phyloP scores from a whole-genome alignment of 495 filamentous ascomycete species.

The Penicillium chermesinum region DNA sequence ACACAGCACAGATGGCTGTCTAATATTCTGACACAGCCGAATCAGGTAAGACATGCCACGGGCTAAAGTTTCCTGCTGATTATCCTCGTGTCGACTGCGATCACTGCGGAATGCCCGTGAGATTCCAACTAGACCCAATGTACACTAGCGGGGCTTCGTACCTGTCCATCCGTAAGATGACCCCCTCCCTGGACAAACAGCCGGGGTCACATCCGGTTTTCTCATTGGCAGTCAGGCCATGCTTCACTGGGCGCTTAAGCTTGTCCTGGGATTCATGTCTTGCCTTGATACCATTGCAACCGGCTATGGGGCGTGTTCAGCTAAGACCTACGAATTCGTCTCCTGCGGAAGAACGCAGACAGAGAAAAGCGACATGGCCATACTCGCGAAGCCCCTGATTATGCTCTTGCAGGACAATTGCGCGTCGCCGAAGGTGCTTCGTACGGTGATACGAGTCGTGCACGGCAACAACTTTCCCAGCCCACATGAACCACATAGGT shows the following conservation, averaged over 20 bases:
- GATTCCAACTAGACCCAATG: not conserved
- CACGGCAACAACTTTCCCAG: conserved; percentile 19
- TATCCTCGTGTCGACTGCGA: too few species aligned
- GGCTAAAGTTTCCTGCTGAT: too few species aligned
- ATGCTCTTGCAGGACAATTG: conserved; percentile 16
- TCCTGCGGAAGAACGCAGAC: conserved; percentile 9
- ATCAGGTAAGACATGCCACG: not conserved
- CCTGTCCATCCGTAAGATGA: not conserved
- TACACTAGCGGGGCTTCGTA: not conserved
- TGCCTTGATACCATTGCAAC: too few species aligned
- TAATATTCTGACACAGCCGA: not conserved
- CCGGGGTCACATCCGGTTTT: not conserved
- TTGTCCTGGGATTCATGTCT: too few species aligned
- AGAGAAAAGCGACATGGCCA: conserved; percentile 18
- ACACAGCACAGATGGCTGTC: too few species aligned
- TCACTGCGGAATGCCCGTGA: not conserved
- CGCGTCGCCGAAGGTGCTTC: conserved; percentile 17
- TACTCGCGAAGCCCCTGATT: conserved; percentile 21
- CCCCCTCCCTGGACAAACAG: not conserved
- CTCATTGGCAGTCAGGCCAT: not conserved
- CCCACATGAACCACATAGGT: conserved; percentile 22
- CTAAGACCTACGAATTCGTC: conserved; percentile 32
- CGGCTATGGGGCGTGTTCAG: too few species aligned
- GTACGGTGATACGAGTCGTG: conserved; percentile 24
- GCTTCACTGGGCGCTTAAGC: not conserved